Evolutionary conservation across 129 eudicot genomes (phyloP).

Genomic region (Arctium minus): DNA sequence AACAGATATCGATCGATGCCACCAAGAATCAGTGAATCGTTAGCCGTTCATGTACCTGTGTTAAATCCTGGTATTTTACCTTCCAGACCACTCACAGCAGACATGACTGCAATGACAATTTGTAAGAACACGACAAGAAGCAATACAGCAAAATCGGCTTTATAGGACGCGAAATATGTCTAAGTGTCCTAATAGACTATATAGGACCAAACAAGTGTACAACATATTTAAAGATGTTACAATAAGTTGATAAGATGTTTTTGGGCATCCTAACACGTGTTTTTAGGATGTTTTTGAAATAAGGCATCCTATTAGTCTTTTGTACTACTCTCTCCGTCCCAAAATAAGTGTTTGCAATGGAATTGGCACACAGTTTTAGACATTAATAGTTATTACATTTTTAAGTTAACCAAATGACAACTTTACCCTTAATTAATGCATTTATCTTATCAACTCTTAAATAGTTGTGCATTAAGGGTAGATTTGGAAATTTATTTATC

Average conservation of each 20-base stretch:
- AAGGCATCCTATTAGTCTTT: neutral
- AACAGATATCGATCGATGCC: neutral
- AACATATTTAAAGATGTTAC: neutral
- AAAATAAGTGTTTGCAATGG: too few relatives aligned
- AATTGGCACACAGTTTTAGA: too few relatives aligned
- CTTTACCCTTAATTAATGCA: too few relatives aligned
- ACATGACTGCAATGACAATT: constrained; percentile 61
- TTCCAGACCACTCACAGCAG: constrained; percentile 95
- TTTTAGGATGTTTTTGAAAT: neutral
- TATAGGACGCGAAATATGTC: neutral
- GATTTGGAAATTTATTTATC: too few relatives aligned
- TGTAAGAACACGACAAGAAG: neutral
- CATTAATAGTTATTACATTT: too few relatives aligned
- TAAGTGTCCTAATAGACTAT: neutral
- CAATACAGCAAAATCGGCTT: neutral
- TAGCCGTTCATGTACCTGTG: constrained; percentile 50
- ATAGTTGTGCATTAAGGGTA: too few relatives aligned
- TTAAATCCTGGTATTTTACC: constrained; percentile 82
- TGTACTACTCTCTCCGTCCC: too few relatives aligned
- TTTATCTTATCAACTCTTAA: too few relatives aligned
- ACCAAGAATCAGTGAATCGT: neutral
- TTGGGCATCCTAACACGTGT: neutral
- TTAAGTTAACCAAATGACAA: too few relatives aligned
- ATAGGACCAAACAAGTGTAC: neutral
- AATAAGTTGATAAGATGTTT: neutral